Conservation (phyloP, 192 early-diverging fungal species). For the Coemansia sp. region DNA sequence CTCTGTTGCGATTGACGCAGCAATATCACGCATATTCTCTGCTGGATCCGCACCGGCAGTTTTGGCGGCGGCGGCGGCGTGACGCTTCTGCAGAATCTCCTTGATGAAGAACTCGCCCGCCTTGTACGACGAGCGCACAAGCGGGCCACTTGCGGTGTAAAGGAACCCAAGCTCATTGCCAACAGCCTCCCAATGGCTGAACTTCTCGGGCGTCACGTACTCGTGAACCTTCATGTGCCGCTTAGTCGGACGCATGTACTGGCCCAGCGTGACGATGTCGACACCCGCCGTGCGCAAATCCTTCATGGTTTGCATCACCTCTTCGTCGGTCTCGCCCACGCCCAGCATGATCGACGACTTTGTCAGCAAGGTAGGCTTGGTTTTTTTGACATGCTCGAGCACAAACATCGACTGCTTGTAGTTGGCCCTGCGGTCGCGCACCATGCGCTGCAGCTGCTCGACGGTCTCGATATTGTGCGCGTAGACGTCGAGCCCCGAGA, state of each 20-base stretch:
- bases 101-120: constrained; percentile 97
- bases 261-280: constrained; percentile 95
- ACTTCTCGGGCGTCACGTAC: constrained; percentile 91
- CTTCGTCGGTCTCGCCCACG: constrained; percentile 91
- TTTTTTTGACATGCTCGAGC: constrained; percentile 82
- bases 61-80: constrained; percentile 21
- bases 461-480: constrained; percentile 99
- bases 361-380: constrained; percentile 79
- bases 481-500: constrained; percentile 93
- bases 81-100: constrained; percentile 68
- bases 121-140: constrained; percentile 95
- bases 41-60: neutral
- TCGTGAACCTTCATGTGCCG: constrained; percentile 97
- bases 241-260: constrained; percentile 99
- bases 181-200: constrained; percentile 80
- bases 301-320: constrained; percentile 84
- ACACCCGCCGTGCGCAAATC: constrained; percentile 79
- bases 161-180: constrained; percentile 86
- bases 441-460: constrained; percentile 81
- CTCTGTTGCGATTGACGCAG: constrained; percentile 40
- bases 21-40: constrained; percentile 32
- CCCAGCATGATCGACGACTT: constrained; percentile 99
- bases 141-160: constrained; percentile 93
- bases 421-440: constrained; percentile 88
- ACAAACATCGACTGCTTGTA: constrained; percentile 92